Conservation (phyloP, 169 alveolate species). For the Eimeria maxima region DNA sequence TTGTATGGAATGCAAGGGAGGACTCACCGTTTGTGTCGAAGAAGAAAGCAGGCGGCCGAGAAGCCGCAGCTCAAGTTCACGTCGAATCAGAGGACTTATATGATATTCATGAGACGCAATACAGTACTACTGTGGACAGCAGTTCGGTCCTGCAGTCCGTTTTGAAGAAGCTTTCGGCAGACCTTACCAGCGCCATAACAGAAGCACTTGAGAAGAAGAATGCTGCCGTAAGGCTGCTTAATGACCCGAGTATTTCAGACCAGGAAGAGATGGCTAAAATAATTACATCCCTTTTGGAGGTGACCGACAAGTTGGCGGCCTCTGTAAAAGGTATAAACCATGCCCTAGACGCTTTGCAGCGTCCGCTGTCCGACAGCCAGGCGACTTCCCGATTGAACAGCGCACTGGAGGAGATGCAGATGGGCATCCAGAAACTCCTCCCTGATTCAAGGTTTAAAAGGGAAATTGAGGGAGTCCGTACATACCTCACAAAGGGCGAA, state of each 20-base stretch:
- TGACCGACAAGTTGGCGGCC: conserved; percentile 40
- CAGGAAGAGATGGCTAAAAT: neutral
- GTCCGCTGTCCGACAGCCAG: conserved; percentile 54
- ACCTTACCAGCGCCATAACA: neutral
- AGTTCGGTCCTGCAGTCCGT: conserved; percentile 23
- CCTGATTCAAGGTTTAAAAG: neutral
- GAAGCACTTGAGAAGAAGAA: neutral
- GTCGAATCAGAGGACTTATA: neutral
- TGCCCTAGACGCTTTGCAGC: conserved; percentile 4
- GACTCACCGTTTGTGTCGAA: neutral
- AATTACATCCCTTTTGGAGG: neutral
- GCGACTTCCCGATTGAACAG: conserved; percentile 12
- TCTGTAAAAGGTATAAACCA: neutral
- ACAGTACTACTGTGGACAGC: neutral
- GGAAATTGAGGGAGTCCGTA: neutral
- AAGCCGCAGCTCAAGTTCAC: neutral
- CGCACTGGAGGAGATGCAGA: conserved; percentile 23
- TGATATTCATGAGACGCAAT: neutral
- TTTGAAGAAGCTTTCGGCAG: neutral
- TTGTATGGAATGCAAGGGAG: neutral
- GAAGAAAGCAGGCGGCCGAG: neutral
- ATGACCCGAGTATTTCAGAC: neutral
- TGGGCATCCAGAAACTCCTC: neutral
- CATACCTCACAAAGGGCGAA: neutral
- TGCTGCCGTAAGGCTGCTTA: neutral